A percentile compares a stretch with the other conserved stretches of the same genome.
Evolutionary conservation across 140 eudicot species (phyloP).

Genomic region (Oenanthe javanica): DNA sequence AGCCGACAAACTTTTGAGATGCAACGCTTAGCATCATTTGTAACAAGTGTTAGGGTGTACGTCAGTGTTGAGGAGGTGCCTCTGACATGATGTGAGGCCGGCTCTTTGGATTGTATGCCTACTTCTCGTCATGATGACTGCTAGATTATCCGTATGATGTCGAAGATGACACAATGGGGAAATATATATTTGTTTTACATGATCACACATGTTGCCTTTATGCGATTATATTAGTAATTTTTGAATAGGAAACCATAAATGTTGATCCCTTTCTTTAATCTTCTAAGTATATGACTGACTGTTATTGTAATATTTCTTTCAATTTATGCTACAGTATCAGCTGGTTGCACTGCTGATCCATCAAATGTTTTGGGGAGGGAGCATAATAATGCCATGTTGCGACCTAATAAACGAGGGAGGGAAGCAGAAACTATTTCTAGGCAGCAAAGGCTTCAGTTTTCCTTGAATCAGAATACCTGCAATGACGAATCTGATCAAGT

Average conservation of each 20-base stretch:
- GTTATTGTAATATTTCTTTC: neutral
- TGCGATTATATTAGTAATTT: neutral
- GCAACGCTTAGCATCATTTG: neutral
- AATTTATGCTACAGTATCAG: constrained; percentile 45
- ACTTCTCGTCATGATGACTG: neutral
- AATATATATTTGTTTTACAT: neutral
- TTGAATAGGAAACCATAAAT: neutral
- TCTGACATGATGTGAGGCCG: neutral
- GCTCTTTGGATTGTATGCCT: neutral
- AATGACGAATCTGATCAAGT: constrained; percentile 60
- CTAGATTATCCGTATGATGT: neutral
- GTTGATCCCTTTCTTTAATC: neutral
- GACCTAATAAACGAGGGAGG: constrained; percentile 53
- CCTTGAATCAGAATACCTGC: constrained; percentile 47
- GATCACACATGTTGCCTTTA: neutral
- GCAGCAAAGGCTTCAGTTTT: constrained; percentile 72
- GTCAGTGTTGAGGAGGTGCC: neutral
- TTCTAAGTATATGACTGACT: constrained; percentile 2
- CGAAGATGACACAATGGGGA: neutral
- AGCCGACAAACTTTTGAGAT: neutral
- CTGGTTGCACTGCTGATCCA: constrained; percentile 48
- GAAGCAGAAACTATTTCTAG: constrained; percentile 54
- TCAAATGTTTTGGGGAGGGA: constrained; percentile 65
- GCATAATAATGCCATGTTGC: constrained; percentile 34
- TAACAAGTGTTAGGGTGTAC: neutral